Base-by-base conservation (phyloP, 2,329 filamentous ascomycete genomes). In the Trichophaea hybrida region DNA sequence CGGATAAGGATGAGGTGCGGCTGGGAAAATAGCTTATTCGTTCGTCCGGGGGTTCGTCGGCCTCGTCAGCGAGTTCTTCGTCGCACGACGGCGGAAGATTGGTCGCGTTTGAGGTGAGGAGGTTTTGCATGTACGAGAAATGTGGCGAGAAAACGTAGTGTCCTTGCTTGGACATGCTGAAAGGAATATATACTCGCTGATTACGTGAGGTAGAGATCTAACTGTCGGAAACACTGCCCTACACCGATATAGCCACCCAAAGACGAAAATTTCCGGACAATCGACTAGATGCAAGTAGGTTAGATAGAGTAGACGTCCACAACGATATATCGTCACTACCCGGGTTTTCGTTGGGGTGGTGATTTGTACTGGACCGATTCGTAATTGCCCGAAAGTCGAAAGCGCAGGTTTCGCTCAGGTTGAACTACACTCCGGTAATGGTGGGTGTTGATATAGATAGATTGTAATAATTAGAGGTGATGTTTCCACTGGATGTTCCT, bases 1-100 rank as follows among this genome's bases (percentile, higher is more conserved):
- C 64, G 60, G 56, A 61, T 8, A 61, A 57, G 57, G 49, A 51
- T 58, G 10, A 52, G 57, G 46, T 54, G 55, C 38, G 40, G 62
- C 69, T 66, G 60, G 63, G 67, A 61, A 71, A 13, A 8, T 12
- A 12, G 10, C 13, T 64, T 63, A 64, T 55, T 52, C 64, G 65
- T 69, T 73, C 69, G 74, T 96, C 90, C 68, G 90, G 89, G 54
- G 90, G 90, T 73, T 97, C 91, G 72, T 97, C 91, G 55, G 83
- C 78, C 69, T 96, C 91, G 65, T 85, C 80, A 60, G 78, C 74
- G 66, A 82, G 72, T 59, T 95, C 89, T 61, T 83, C 80, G 55
- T 81, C 80, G 37, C 57, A 65, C 4, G 59, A 58, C 24, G 63
- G 57, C 17, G 59, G 63, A 55, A 58, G 63, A 56, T 65, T 60